Evolutionary conservation across 2,329 filamentous ascomycete genomes (phyloP).

Genomic region (Verticillium longisporum): DNA sequence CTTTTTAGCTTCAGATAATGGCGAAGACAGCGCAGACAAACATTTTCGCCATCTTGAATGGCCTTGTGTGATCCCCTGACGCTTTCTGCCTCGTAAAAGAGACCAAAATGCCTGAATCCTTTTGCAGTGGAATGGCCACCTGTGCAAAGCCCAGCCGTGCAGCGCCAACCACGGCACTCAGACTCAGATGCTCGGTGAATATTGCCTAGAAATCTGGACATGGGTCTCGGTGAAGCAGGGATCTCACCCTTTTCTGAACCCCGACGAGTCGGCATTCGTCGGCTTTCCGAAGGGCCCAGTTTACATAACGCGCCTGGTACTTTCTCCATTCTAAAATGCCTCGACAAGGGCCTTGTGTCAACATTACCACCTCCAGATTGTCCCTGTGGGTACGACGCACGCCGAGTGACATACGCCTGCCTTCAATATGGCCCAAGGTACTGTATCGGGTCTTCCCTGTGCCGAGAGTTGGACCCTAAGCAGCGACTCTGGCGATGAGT

Average conservation of each 20-base stretch:
- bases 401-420: not conserved
- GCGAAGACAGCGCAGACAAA: too few species aligned
- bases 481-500: conserved; percentile 11
- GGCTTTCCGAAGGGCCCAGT: not conserved
- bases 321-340: not conserved
- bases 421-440: not conserved
- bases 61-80: too few species aligned
- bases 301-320: not conserved
- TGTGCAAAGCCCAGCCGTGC: not conserved
- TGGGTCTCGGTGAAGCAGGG: not conserved
- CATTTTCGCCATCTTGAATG: too few species aligned
- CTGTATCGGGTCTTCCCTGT: not conserved
- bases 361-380: not conserved
- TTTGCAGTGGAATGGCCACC: too few species aligned
- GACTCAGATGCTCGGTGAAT: not conserved
- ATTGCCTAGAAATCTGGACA: not conserved
- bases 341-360: not conserved
- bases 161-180: not conserved
- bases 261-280: not conserved
- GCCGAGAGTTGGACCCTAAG: conserved; percentile 1
- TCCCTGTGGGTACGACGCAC: not conserved
- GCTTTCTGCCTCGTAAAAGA: too few species aligned
- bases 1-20: too few species aligned
- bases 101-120: too few species aligned
- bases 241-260: not conserved